Base-by-base conservation (phyloP, 805 yeast species). In the Candida rishiriensis region DNA sequence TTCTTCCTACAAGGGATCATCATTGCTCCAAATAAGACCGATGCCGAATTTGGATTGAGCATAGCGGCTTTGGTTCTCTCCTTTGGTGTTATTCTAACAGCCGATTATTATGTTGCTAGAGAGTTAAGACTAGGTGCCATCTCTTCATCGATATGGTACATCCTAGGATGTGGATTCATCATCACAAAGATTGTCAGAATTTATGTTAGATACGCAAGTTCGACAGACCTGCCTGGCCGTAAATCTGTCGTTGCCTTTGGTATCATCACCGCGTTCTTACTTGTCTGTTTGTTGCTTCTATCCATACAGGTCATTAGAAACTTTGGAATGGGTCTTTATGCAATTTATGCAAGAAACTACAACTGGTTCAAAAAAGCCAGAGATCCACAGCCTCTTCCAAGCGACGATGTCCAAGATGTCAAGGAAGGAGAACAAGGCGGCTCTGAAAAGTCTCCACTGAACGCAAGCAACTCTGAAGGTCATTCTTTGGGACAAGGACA, bases 1-100 rank as follows among this genome's bases (percentile, higher is more conserved):
- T 72, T 68, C 56, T 69, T 73, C 17, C 59, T 71, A 14, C 76
- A 72, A 49, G 70, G 70, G 42, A 56, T 69, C n/a, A 65, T 68
- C 26, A 70, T 71, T 41, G 68, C 69, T 64, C 57, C 70, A 14
- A 42, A 52, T 15, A 56, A 64, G 26, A 52, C 55, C 36, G 68
- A 70, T 15, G 61, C 57, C 6, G 76, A 72, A 49, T 71, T 71
- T 52, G 70, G 66, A 28, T 49, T 71, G 18, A 70, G 74, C 1
- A 56, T 70, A 14, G 52, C 49, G 12, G 53, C 50, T 6, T 26
- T 50, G 10, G 43, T 31, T 11, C 21, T 52, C 2, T 48, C 75
- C 2, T 44, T 71, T 3, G 14, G 69, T 9, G 47, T 68, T 12
- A 57, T 71, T 26, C 34, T 63, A 9, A 47, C 64, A 8, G 65